Evolutionary conservation across 1,284 basidiomycete genomes (phyloP), one percentile per base, ranked within the genome.

Genomic region (Heterobasidion irregulare): DNA sequence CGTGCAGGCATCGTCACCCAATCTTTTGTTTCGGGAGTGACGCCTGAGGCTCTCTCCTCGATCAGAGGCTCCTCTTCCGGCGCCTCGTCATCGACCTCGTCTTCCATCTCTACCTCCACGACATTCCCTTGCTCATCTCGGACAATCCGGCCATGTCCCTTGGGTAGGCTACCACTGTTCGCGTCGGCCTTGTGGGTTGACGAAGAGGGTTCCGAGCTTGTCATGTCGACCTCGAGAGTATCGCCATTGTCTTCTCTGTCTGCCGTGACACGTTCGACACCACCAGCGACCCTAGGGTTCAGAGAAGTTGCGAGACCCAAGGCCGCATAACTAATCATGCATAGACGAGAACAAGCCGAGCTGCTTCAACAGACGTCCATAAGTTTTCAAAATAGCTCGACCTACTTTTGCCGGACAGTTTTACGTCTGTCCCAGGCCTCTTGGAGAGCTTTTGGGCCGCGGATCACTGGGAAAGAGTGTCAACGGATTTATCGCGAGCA

Each of bases 321-420:
- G 18, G 83, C 78, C 62, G 83, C 77, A 68, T 94, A 95, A 71
- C 92, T 94, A 67, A 51, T 48, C 50, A 36, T 41, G 52, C 51
- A 62, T 45, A 41, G 36, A 48, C 53, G 36, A 43, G 15, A 50
- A 13, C 32, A 34, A 18, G 19, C 45, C 41, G 34, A 49, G 54
- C 49, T 53, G 43, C 34, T 52, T 57, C 54, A 59, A 51, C 51
- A 53, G 58, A 53, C 52, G 55, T 62, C 55, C 55, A 47, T 15
- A 44, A 50, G 15, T n/a, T 33, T 44, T 45, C 54, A 47, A 32
- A 46, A 47, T 34, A 49, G 46, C 26, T 52, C 26, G 26, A 76
- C 86, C 66, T 67, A 96, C 94, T 98, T 98, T 80, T 98, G 95
- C 62, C 83, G 81, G 32, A 96, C 86, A 7, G 95, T 99, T 74